These are phyloP conservation scores for Phytophthora aleatoria DNA, from an alignment of 352 stramenopile species.

Conservation along the genomic window DNA sequence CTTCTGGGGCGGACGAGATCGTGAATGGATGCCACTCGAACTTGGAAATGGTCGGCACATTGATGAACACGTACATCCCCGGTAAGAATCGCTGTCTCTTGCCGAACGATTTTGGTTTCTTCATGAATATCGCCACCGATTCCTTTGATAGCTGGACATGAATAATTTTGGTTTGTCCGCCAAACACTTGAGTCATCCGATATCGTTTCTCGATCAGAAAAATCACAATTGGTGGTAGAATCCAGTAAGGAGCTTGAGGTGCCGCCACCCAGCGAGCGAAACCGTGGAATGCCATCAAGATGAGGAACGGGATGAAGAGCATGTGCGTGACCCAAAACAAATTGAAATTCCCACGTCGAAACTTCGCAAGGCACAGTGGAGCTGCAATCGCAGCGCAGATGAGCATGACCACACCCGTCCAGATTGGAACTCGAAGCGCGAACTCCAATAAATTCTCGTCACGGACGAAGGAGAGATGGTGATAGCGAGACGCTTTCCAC, in stretches of 20 bases:
- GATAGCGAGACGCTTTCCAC: conserved; percentile 54
- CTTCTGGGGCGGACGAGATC: conserved; percentile 82
- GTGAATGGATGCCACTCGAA: conserved; percentile 92
- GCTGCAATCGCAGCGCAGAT: conserved; percentile 52
- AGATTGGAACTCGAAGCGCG: conserved; percentile 55
- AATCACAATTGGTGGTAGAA: conserved; percentile 57
- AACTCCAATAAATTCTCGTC: conserved; percentile 53
- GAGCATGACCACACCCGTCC: conserved; percentile 68
- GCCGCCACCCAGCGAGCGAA: conserved; percentile 66
- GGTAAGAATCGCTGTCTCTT: conserved; percentile 58
- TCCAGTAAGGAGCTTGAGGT: conserved; percentile 59
- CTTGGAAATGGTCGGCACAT: conserved; percentile 75
- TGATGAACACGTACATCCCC: conserved; percentile 87
- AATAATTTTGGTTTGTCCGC: conserved; percentile 51
- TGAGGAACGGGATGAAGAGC: conserved; percentile 69
- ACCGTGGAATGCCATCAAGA: conserved; percentile 65
- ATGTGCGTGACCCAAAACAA: conserved; percentile 73
- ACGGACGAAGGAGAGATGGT: conserved; percentile 55
- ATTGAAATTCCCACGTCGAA: conserved; percentile 68
- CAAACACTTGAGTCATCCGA: conserved; percentile 58
- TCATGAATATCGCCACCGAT: conserved; percentile 67
- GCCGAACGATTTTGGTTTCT: conserved; percentile 57
- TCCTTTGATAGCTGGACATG: conserved; percentile 58
- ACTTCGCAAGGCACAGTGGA: conserved; percentile 49
- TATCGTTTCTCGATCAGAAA: conserved; percentile 73